A percentile compares a stretch with the other conserved stretches of the same genome.
phyloP scores from a whole-genome alignment of 1,139 yeast species.

The Suhomyces coccinellae region DNA sequence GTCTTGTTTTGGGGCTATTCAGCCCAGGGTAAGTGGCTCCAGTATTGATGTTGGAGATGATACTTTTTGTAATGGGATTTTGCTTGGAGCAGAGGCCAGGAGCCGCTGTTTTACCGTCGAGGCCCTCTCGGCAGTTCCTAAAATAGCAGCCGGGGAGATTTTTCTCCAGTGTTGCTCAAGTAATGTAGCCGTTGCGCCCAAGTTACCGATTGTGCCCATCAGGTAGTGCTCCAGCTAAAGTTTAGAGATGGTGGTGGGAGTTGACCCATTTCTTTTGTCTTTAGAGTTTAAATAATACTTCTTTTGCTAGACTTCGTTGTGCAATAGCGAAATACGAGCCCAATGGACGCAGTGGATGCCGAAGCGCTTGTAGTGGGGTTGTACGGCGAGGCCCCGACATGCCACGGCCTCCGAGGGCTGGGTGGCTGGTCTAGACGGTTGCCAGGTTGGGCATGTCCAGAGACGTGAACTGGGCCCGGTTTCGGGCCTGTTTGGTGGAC shows the following conservation, averaged over 20 bases:
- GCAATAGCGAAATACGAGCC: slow-evolving; percentile 1
- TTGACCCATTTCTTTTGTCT: slow-evolving; percentile 3
- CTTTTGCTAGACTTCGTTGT: slow-evolving; percentile 1
- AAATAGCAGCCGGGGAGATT: not conserved
- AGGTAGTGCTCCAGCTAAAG: not conserved
- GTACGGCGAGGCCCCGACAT: too few species aligned
- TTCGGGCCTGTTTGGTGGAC: too few species aligned
- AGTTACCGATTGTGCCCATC: not conserved
- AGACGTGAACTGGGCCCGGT: too few species aligned
- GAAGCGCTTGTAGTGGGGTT: not conserved
- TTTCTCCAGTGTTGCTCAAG: not conserved
- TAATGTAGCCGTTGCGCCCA: not conserved
- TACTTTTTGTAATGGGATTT: too few species aligned
- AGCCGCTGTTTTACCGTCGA: too few species aligned
- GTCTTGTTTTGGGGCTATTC: too few species aligned
- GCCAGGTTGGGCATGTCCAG: not conserved
- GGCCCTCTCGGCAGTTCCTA: not conserved
- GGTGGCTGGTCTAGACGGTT: not conserved
- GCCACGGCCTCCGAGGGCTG: too few species aligned
- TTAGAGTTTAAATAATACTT: slow-evolving; percentile 4
- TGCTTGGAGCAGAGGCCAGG: too few species aligned
- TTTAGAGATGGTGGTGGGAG: not conserved
- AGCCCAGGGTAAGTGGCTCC: too few species aligned
- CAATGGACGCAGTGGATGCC: not conserved
- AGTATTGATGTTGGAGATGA: too few species aligned